A percentile compares a stretch with the other conserved stretches of the same genome.
Evolutionary conservation across 2,329 filamentous ascomycete genomes (phyloP).

Genomic region (Teratosphaeria nubilosa): DNA sequence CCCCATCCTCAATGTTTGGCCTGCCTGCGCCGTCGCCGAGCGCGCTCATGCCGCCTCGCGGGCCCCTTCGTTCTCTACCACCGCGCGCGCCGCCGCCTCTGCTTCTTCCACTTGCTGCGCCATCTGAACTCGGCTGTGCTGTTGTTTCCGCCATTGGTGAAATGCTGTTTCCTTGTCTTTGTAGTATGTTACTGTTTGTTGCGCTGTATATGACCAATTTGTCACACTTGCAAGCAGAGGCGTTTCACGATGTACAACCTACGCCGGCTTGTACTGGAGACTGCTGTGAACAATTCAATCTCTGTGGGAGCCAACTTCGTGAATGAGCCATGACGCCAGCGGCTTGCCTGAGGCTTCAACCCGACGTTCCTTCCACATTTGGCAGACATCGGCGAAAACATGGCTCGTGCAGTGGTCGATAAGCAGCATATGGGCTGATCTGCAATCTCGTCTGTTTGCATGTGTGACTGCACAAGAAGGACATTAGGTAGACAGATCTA

Average conservation of each 20-base stretch:
- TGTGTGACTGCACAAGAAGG: no score
- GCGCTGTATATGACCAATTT: neutral
- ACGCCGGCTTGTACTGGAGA: neutral
- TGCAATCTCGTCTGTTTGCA: no score
- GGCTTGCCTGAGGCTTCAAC: neutral
- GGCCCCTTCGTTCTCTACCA: neutral
- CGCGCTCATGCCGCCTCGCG: neutral
- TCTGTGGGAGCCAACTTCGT: no score
- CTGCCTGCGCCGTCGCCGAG: neutral
- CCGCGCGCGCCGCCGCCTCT: constrained; percentile 1
- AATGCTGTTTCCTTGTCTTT: neutral
- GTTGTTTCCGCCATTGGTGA: neutral
- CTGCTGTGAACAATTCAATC: neutral
- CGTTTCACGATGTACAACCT: neutral
- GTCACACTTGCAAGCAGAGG: neutral
- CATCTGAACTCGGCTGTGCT: neutral
- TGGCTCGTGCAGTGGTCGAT: no score
- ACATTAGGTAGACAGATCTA: neutral
- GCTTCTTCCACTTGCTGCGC: neutral
- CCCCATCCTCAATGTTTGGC: constrained; percentile 2
- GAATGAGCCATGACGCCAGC: neutral
- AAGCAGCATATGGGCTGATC: no score
- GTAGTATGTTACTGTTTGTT: neutral
- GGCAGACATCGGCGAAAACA: neutral
- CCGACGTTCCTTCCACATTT: neutral